Evolutionary conservation across 148 eudicot genomes (phyloP), one percentile per base, ranked within the genome.

Genomic region (Cornus controversa): DNA sequence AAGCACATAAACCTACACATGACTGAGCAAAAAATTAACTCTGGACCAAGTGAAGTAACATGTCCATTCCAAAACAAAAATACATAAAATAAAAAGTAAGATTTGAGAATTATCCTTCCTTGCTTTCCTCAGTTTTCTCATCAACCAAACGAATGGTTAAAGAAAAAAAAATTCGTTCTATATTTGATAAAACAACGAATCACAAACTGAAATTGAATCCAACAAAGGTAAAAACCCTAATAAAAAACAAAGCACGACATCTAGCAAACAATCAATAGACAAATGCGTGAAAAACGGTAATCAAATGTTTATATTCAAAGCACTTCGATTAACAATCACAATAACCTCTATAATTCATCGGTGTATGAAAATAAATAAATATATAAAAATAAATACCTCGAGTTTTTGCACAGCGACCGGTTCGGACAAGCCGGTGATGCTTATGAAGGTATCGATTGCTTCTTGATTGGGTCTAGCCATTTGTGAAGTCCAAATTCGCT

Each of bases 351-450:
- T 24, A 50, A 28, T 54, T 27, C 58, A 78, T 64, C 42, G 42
- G 15, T 14, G 68, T 37, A 34, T 20, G 36, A 28, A 50, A 15
- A 50, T 40, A 40, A 6, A 40, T 40, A 40, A 40, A 40, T 40
- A 40, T 3, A 40, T 8, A 40, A 6, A 40, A 62, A 74, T 5
- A 67, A 28, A 77, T 72, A 94, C 98, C 97, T 91, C 83, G 14
- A 94, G 86, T 73, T 86, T 85, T 64, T 76, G 94, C 16, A 85
- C 71, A 54, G 98, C 96, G 64, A 86, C 80, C 37, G 79, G 54
- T 73, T 95, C 90, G 29, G 96, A 78, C 13, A 84, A 83, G 75
- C 96, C 97, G 63, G 98, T 91, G 88, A 95, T 90, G 89, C 87
- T 90, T 80, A 87, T 88, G 80, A 93, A 95, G 14, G 92, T 93